These are phyloP conservation scores for Metroxylon sagu DNA, from an alignment of 176 grass and related monocot species.

Conservation along the genomic window DNA sequence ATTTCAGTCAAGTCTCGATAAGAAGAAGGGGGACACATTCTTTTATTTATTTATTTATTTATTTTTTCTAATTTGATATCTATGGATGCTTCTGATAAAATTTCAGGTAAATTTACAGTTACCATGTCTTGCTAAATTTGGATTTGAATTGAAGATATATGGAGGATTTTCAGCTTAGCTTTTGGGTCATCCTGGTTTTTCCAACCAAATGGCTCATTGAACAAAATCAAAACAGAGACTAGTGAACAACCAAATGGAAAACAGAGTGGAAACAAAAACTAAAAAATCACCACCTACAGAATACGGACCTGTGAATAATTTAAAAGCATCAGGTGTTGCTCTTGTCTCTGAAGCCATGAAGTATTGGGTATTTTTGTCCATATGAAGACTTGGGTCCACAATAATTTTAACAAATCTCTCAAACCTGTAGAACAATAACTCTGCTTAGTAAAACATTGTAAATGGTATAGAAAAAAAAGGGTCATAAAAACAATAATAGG, in stretches of 20 bases:
- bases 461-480: not conserved
- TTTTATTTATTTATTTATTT: too few species aligned
- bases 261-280: not conserved
- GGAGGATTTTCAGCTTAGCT: too few species aligned
- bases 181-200: too few species aligned
- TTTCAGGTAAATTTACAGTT: too few species aligned
- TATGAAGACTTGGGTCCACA: constrained; percentile 57
- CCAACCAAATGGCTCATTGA: too few species aligned
- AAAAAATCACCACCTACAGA: not conserved
- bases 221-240: too few species aligned
- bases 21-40: too few species aligned
- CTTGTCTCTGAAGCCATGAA: constrained; percentile 33
- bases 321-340: constrained; percentile 61
- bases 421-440: constrained; percentile 22
- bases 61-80: too few species aligned
- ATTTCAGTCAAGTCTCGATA: too few species aligned
- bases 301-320: constrained; percentile 67
- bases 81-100: too few species aligned
- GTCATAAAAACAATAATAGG: not conserved
- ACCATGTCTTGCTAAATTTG: too few species aligned
- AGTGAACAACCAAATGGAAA: not conserved
- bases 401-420: constrained; percentile 67
- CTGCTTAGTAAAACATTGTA: not conserved
- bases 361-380: constrained; percentile 25
- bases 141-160: too few species aligned